A percentile compares a stretch with the other conserved stretches of the same genome.
Evolutionary conservation across 2,329 filamentous ascomycete species (phyloP).

Genomic region (Arthrobotrys sphaeroides): DNA sequence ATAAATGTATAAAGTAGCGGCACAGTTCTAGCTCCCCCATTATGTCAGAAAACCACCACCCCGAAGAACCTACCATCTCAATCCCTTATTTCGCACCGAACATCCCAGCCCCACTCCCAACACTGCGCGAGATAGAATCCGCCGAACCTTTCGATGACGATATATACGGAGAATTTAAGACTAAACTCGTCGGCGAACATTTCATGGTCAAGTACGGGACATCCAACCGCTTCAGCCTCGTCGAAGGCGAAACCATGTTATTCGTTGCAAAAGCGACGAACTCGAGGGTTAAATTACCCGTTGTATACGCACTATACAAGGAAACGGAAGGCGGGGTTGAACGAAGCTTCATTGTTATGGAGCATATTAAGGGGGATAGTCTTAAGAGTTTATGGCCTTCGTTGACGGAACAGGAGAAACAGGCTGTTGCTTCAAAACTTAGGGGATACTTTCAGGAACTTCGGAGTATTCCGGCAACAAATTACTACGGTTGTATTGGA

Average conservation of each 20-base stretch:
- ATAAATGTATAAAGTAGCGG: too few species aligned
- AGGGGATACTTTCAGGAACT: background rate
- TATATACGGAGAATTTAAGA: background rate
- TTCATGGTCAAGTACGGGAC: background rate
- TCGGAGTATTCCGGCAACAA: background rate
- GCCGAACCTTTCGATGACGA: background rate
- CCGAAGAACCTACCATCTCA: background rate
- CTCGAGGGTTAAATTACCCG: conserved; percentile 1
- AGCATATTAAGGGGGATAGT: background rate
- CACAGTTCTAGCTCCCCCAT: too few species aligned
- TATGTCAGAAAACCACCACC: background rate
- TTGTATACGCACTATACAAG: background rate
- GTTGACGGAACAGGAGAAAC: background rate
- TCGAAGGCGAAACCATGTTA: background rate
- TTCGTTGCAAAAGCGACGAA: background rate
- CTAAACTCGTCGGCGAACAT: background rate
- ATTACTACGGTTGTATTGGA: conserved; percentile 3
- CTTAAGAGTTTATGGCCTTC: background rate
- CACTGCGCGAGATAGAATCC: background rate
- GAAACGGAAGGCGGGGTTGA: background rate
- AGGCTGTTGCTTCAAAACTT: background rate
- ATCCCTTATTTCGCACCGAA: background rate
- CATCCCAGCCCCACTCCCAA: background rate
- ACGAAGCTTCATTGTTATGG: conserved; percentile 4
- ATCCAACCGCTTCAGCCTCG: background rate